phyloP scores from a whole-genome alignment of 1,284 basidiomycete genomes.

The Ustilago crameri region DNA sequence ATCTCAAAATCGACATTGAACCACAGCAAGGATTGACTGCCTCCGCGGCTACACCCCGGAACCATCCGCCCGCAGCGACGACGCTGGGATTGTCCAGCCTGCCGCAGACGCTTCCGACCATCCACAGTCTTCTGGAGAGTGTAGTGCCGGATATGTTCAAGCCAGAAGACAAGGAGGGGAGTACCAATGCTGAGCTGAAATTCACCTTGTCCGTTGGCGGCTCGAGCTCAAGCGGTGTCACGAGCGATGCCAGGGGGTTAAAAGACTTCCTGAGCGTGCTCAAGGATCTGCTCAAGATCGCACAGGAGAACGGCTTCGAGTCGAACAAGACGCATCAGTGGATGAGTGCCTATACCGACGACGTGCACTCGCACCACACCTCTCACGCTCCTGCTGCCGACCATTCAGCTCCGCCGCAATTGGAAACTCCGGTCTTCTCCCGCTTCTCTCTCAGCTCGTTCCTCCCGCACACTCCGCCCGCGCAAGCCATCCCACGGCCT shows the following conservation, averaged over 20 bases:
- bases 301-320: slow-evolving; percentile 26
- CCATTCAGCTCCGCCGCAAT: background rate
- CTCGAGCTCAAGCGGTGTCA: slow-evolving; percentile 16
- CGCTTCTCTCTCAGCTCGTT: slow-evolving; percentile 42
- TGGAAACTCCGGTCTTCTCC: slow-evolving; percentile 42
- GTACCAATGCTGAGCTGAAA: slow-evolving; percentile 19
- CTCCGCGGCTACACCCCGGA: slow-evolving; percentile 19
- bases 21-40: slow-evolving; percentile 31
- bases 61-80: slow-evolving; percentile 18
- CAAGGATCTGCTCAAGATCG: slow-evolving; percentile 31
- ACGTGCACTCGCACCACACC: slow-evolving; percentile 1
- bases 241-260: slow-evolving; percentile 31
- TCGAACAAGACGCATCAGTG: slow-evolving; percentile 24
- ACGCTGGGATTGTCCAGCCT: slow-evolving; percentile 20
- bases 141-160: slow-evolving; percentile 18
- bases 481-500: slow-evolving; percentile 9
- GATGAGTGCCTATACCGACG: slow-evolving; percentile 38
- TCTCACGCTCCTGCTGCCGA: background rate
- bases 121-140: slow-evolving; percentile 35
- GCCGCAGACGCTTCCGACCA: slow-evolving; percentile 23
- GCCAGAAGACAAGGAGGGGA: background rate
- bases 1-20: slow-evolving; percentile 37
- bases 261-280: slow-evolving; percentile 51
- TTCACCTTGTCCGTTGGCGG: slow-evolving; percentile 22
- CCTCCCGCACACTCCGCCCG: slow-evolving; percentile 1